Conservation (phyloP, 768 basidiomycete species). For the Austroboletus eburneus region DNA sequence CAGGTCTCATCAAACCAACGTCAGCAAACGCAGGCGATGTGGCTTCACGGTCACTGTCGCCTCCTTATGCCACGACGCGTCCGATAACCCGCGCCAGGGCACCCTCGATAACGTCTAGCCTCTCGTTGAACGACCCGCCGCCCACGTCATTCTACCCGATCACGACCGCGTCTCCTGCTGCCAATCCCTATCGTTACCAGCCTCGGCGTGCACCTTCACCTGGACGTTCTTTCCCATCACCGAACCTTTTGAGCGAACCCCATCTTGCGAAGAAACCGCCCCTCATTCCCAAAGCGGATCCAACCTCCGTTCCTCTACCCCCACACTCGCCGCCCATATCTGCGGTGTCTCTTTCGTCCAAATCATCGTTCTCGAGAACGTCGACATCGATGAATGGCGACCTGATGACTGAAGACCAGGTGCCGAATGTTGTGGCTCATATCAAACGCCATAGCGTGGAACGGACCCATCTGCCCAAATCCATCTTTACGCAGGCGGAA, state of each 20-base stretch:
- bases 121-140: slow-evolving; percentile 24
- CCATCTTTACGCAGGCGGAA: slow-evolving; percentile 12
- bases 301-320: slow-evolving; percentile 54
- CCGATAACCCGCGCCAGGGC: slow-evolving; percentile 24
- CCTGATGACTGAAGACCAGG: slow-evolving; percentile 37
- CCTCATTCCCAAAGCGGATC: slow-evolving; percentile 43
- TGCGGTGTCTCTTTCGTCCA: slow-evolving; percentile 71
- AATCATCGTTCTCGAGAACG: slow-evolving; percentile 59
- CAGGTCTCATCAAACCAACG: slow-evolving; percentile 39
- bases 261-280: slow-evolving; percentile 12
- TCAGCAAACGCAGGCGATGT: slow-evolving; percentile 19
- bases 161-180: slow-evolving; percentile 50
- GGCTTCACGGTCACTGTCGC: slow-evolving; percentile 38
- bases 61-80: slow-evolving; percentile 30
- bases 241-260: slow-evolving; percentile 24
- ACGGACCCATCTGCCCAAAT: slow-evolving; percentile 10
- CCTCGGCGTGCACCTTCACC: slow-evolving; percentile 34
- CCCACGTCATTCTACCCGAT: slow-evolving; percentile 48
- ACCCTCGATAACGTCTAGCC: slow-evolving; percentile 28
- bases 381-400: slow-evolving; percentile 40
- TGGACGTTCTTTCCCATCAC: slow-evolving; percentile 30
- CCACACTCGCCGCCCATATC: slow-evolving; percentile 71
- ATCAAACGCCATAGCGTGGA: slow-evolving; percentile 34
- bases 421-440: slow-evolving; percentile 41
- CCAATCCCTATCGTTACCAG: slow-evolving; percentile 55